These are phyloP conservation scores for Pichia nakasei DNA, from an alignment of 805 yeast genomes.

Conservation along the genomic window DNA sequence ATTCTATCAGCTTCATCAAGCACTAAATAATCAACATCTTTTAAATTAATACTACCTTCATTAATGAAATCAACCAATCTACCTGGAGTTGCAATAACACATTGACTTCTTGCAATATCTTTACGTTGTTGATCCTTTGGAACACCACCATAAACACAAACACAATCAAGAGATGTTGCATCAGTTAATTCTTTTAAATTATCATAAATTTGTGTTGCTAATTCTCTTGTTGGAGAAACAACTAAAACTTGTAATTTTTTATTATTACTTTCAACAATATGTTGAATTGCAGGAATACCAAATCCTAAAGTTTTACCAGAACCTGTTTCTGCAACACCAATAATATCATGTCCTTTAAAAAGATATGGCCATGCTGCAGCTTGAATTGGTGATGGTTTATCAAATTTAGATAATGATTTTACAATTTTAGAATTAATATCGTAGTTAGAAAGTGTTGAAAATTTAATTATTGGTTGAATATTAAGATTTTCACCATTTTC, in stretches of 20 bases:
- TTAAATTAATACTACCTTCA: slow-evolving; percentile 73
- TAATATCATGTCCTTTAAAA: slow-evolving; percentile 68
- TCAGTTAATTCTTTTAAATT: slow-evolving; percentile 62
- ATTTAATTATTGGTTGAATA: slow-evolving; percentile 62
- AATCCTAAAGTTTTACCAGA: slow-evolving; percentile 97
- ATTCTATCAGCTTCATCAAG: slow-evolving; percentile 98
- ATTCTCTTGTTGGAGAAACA: slow-evolving; percentile 94
- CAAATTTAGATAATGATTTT: slow-evolving; percentile 58
- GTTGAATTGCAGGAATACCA: slow-evolving; percentile 92
- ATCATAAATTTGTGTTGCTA: slow-evolving; percentile 89
- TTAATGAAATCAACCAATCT: slow-evolving; percentile 83
- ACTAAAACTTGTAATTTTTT: slow-evolving; percentile 66
- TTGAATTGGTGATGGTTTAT: slow-evolving; percentile 94
- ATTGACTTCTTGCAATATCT: slow-evolving; percentile 55
- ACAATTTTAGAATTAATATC: slow-evolving; percentile 45
- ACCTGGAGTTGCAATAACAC: slow-evolving; percentile 98
- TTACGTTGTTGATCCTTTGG: slow-evolving; percentile 86
- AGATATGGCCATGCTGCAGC: slow-evolving; percentile 91
- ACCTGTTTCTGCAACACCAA: slow-evolving; percentile 98
- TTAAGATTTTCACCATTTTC: slow-evolving; percentile 53
- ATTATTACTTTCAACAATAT: slow-evolving; percentile 38
- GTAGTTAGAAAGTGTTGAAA: slow-evolving; percentile 43
- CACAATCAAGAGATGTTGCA: slow-evolving; percentile 55
- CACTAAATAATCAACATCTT: slow-evolving; percentile 66
- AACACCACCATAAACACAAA: slow-evolving; percentile 95